phyloP scores from a whole-genome alignment of 225 moss, liverwort and hornwort genomes.

The Anthoceros angustus region DNA sequence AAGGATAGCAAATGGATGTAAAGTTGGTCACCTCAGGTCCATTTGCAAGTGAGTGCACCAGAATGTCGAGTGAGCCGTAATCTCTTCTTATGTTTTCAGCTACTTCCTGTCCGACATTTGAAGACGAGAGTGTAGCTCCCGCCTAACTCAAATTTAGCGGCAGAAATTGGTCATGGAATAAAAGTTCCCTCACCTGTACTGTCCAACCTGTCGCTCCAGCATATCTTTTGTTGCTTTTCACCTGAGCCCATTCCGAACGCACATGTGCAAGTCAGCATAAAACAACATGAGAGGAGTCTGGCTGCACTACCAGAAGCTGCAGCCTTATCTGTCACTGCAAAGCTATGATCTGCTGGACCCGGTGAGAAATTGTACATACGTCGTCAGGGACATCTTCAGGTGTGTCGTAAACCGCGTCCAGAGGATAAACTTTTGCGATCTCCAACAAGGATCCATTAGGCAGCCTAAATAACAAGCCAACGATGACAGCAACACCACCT shows the following conservation, averaged over 20 bases:
- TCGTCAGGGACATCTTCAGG: constrained; percentile 90
- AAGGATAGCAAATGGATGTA: neutral
- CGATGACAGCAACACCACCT: neutral
- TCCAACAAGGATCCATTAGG: constrained; percentile 53
- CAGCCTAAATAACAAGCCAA: constrained; percentile 29
- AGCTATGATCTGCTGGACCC: neutral
- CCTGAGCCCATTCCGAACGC: constrained; percentile 27
- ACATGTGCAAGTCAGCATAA: neutral
- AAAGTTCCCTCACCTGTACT: constrained; percentile 39
- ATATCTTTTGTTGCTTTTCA: constrained; percentile 92
- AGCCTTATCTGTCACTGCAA: neutral
- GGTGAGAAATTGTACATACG: constrained; percentile 22
- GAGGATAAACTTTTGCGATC: constrained; percentile 71
- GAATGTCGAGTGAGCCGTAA: constrained; percentile 83
- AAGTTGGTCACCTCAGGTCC: constrained; percentile 64
- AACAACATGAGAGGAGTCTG: neutral
- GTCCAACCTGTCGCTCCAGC: constrained; percentile 75
- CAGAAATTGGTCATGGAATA: neutral
- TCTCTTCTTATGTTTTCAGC: constrained; percentile 72
- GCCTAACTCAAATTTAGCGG: neutral
- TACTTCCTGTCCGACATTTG: constrained; percentile 50
- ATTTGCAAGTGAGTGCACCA: constrained; percentile 93
- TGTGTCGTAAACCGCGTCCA: constrained; percentile 89
- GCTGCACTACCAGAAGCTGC: neutral
- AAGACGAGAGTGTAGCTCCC: neutral